phyloP scores from a whole-genome alignment of 176 grass and related monocot genomes.

The Musa troglodytarum region DNA sequence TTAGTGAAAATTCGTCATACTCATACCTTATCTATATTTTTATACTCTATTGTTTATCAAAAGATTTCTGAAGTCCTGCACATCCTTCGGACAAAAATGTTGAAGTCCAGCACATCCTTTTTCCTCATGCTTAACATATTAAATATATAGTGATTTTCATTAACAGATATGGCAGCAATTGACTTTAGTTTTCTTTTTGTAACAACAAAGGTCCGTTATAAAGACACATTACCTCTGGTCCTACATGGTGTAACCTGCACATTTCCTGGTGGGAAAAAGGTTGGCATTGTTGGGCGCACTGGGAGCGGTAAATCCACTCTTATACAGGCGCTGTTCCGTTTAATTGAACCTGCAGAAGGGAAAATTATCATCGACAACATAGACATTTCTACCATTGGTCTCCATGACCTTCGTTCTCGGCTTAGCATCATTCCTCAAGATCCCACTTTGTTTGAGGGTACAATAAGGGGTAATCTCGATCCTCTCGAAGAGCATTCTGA shows the following conservation, averaged over 20 bases:
- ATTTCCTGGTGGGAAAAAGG: conserved; percentile 83
- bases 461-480: conserved; percentile 89
- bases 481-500: conserved; percentile 74
- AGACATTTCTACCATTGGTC: conserved; percentile 69
- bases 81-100: background rate
- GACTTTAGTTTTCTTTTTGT: background rate
- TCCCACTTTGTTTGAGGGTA: conserved; percentile 92
- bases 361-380: conserved; percentile 69
- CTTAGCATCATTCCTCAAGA: conserved; percentile 98
- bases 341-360: conserved; percentile 73
- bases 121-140: background rate
- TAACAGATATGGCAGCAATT: background rate
- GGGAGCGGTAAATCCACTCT: conserved; percentile 99
- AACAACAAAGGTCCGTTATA: conserved; percentile 60
- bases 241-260: conserved; percentile 70
- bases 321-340: conserved; percentile 92
- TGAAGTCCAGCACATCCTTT: background rate
- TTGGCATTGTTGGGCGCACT: conserved; percentile 94
- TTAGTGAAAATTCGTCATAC: background rate
- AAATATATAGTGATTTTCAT: conserved; percentile 5
- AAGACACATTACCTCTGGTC: conserved; percentile 74
- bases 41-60: background rate
- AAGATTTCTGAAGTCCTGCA: background rate
- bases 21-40: background rate
- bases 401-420: conserved; percentile 77